Base-by-base conservation (phyloP, 176 grass and related monocot genomes). In the Stipa capillata region DNA sequence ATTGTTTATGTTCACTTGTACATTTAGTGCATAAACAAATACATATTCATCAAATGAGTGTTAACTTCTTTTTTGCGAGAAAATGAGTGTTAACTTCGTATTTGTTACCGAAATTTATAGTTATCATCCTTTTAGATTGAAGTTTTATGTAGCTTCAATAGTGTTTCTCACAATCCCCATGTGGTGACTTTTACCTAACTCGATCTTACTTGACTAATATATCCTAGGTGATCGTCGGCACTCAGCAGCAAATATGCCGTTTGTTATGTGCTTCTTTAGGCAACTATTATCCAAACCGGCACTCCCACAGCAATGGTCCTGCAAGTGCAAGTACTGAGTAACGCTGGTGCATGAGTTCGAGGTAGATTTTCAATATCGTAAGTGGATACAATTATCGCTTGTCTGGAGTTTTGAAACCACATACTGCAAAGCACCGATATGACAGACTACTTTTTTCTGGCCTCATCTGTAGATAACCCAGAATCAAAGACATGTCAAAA, bases 321-420 rank as follows among this genome's bases (percentile, higher is more conserved):
- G 32, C 68, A 71, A 43, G 31, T 37, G 32, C 68, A 71, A 43
- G 31, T 42, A 54, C 27, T 29, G 50, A 34, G 60, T 49, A 57
- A 35, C 12, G 28, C 29, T 55, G 28, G 49, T 88, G 24, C 66
- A 67, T 59, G 80, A 57, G 40, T 84, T 88, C 12, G 7, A 83
- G 27, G 24, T 79, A 16, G 42, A 72, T 78, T 33, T 56, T 73
- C 39, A 17, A 65, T 13, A 40, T 76, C 13, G 29, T 50, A 73
- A 88, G 86, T 84, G 86, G 59, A 45, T 67, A 58, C 68, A 88
- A 79, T 79, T 36, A 84, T 79, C 78, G 34, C 55, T 79, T 81
- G 25, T 39, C 28, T 65, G 49, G 28, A 74, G 74, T 67, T 88
- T 35, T 48, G 41, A 58, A 18, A 74, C 24, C 60, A 66, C 32